phyloP scores from a whole-genome alignment of 805 yeast species.

The Saccharomycopsis babjevae region DNA sequence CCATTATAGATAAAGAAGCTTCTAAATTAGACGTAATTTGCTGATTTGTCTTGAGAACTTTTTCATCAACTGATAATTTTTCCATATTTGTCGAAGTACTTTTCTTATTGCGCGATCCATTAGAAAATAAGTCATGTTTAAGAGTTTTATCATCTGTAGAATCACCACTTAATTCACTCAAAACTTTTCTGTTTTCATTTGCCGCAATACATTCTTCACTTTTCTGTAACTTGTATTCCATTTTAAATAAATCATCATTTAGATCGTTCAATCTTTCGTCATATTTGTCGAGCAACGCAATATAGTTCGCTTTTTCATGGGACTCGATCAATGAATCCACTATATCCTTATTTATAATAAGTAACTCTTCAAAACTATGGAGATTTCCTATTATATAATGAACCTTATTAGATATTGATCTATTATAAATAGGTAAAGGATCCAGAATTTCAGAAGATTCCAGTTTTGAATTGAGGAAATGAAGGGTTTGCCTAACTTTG shows the following conservation, averaged over 20 bases:
- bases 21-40: conserved; percentile 11
- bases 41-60: conserved; percentile 15
- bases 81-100: background rate
- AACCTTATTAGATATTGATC: background rate
- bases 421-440: background rate
- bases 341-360: background rate
- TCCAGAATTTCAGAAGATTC: background rate
- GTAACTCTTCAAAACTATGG: background rate
- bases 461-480: background rate
- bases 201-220: background rate
- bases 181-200: background rate
- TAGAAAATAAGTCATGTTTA: background rate
- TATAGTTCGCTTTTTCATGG: background rate
- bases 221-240: conserved; percentile 6
- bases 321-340: background rate
- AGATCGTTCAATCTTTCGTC: conserved; percentile 7
- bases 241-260: background rate
- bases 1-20: conserved; percentile 14
- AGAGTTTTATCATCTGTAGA: background rate
- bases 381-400: background rate
- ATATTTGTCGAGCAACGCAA: conserved; percentile 11
- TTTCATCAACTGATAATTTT: conserved; percentile 12
- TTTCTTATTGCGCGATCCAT: background rate
- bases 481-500: background rate
- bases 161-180: background rate